These are phyloP conservation scores for Epichloe baconii DNA, from an alignment of 2,329 filamentous ascomycete genomes.

Conservation along the genomic window DNA sequence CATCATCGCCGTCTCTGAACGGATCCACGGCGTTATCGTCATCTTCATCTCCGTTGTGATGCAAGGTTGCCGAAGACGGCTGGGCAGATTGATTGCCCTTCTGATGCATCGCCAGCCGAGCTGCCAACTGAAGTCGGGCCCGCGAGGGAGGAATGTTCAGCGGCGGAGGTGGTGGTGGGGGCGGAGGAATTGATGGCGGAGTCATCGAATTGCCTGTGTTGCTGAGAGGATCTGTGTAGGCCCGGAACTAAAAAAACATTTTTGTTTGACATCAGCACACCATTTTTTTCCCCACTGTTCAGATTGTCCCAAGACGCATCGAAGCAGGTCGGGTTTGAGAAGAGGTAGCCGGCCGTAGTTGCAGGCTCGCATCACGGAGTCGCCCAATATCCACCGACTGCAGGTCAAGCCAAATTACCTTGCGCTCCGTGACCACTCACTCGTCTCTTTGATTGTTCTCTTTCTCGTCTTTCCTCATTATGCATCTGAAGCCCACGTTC, in stretches of 20 bases:
- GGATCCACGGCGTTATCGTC: slow-evolving; percentile 23
- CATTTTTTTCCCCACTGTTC: slow-evolving; percentile 10
- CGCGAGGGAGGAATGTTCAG: slow-evolving; percentile 78
- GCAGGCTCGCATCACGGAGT: slow-evolving; percentile 1
- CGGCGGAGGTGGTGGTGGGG: slow-evolving; percentile 58
- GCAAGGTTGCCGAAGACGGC: slow-evolving; percentile 29
- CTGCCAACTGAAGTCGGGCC: slow-evolving; percentile 81
- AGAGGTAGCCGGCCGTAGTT: slow-evolving; percentile 1
- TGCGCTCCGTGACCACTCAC: not conserved
- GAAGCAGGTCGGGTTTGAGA: slow-evolving; percentile 7
- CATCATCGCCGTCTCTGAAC: slow-evolving; percentile 44
- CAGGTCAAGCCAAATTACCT: not conserved
- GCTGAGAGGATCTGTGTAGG: slow-evolving; percentile 43
- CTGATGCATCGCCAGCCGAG: slow-evolving; percentile 63
- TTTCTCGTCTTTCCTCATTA: slow-evolving; percentile 1
- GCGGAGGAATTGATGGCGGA: slow-evolving; percentile 45
- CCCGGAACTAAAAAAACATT: slow-evolving; percentile 35
- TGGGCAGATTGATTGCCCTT: slow-evolving; percentile 42
- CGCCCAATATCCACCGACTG: not conserved
- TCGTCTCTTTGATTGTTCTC: not conserved
- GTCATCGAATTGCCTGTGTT: slow-evolving; percentile 33
- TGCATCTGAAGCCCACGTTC: not conserved
- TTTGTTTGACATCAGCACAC: slow-evolving; percentile 1
- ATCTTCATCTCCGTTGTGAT: slow-evolving; percentile 26
- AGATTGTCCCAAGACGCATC: slow-evolving; percentile 3